Base-by-base conservation (phyloP, 2,329 filamentous ascomycete genomes). In the Didymella pinodella region DNA sequence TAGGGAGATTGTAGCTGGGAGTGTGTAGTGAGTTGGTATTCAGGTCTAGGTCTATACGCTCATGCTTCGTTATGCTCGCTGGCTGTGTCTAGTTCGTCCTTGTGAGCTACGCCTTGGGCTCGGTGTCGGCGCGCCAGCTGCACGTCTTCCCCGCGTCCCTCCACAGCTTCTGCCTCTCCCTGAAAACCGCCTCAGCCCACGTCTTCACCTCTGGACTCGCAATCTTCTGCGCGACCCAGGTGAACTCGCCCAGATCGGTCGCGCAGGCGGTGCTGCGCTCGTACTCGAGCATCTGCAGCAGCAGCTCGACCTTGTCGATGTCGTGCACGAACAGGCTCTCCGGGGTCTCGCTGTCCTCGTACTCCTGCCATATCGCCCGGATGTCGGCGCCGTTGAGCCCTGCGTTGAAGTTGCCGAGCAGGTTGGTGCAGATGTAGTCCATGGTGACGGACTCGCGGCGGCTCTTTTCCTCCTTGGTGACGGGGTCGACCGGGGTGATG, bases 251-350 rank as follows among this genome's bases (percentile, higher is more conserved):
- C 49, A 99, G 80, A 76, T 98, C 92, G 38, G 92, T 77, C 63
- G 81, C 79, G 28, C 86, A 86, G 54, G 88, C 79, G 48, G 86
- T 83, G 12, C 84, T 80, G 69, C 90, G 89, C 85, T 99, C 95
- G 73, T 99, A 99, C 78, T 99, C 95, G 29, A 96, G 82, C 91
- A 97, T 97, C 81, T 99, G 95, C 72, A 96, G 81, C 61, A 99
- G 80, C 65, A 99, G 82, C 81, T 99, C 95, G 77, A 99, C 88
- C 87, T 98, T 98, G 80, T 99, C 95, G 59, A 99, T 87, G 76
- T 99, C 95, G 76, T 99, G 95, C 43, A 99, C 95, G 64, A 94
- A 98, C 61, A 88, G 84, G 67, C 90, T 91, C 75, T 99, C 94
- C 14, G 89, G 80, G 8, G 95, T 98, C 79, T 89, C 72, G 18